Evolutionary conservation across 768 basidiomycete species (phyloP).

Genomic region (Lactarius sp.): DNA sequence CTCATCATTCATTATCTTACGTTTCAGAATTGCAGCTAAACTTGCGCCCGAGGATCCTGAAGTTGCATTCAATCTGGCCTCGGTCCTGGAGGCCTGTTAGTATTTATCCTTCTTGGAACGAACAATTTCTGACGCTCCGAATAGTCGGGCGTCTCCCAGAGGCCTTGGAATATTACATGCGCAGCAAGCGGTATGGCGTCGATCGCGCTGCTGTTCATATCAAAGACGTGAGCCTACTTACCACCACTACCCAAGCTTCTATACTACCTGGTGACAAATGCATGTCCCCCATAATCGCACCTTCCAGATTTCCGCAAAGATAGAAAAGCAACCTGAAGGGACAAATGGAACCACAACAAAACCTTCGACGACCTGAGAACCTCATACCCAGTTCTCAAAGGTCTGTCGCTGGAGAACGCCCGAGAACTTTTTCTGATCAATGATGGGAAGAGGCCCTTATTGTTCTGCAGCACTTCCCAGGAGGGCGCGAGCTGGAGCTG

Average conservation of each 20-base stretch:
- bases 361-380: slow-evolving; percentile 16
- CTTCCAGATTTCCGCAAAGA: slow-evolving; percentile 72
- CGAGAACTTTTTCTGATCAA: slow-evolving; percentile 15
- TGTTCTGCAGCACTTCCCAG: slow-evolving; percentile 21
- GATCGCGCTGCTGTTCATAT: slow-evolving; percentile 81
- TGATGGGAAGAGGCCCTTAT: slow-evolving; percentile 20
- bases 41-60: slow-evolving; percentile 86
- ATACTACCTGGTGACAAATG: slow-evolving; percentile 21
- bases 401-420: neutral
- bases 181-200: slow-evolving; percentile 69
- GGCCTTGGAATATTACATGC: slow-evolving; percentile 76
- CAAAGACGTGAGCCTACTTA: slow-evolving; percentile 55
- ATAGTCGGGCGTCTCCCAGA: slow-evolving; percentile 76
- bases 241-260: slow-evolving; percentile 8
- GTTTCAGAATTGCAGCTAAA: slow-evolving; percentile 68
- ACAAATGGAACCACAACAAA: slow-evolving; percentile 27
- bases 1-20: slow-evolving; percentile 26
- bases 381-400: slow-evolving; percentile 1
- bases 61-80: slow-evolving; percentile 87
- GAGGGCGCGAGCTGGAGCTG: slow-evolving; percentile 3
- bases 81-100: slow-evolving; percentile 85
- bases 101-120: neutral
- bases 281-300: slow-evolving; percentile 20
- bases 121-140: slow-evolving; percentile 5
- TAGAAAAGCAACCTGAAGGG: slow-evolving; percentile 53